These are phyloP conservation scores for Mycena alexandri DNA, from an alignment of 768 basidiomycete species.

Conservation along the genomic window DNA sequence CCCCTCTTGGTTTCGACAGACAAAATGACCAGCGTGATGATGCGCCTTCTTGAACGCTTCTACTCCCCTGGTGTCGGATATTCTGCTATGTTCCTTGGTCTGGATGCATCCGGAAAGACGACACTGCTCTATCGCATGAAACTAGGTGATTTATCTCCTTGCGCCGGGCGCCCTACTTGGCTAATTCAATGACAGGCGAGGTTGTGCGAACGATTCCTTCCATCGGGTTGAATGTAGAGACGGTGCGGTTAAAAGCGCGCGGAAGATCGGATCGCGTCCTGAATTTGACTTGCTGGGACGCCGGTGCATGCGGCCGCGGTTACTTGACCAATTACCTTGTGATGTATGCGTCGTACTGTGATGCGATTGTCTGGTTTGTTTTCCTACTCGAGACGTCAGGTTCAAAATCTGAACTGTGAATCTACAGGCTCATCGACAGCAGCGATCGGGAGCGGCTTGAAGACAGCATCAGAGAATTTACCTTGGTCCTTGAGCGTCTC, in stretches of 20 bases:
- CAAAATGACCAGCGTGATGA: constrained; percentile 37
- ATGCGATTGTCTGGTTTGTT: constrained; percentile 74
- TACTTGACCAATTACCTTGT: constrained; percentile 48
- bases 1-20: background rate
- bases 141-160: constrained; percentile 34
- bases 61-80: constrained; percentile 38
- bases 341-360: constrained; percentile 47
- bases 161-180: background rate
- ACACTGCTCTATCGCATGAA: constrained; percentile 62
- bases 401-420: background rate
- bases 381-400: too few species aligned
- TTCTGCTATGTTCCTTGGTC: constrained; percentile 49
- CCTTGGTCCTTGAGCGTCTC: constrained; percentile 49
- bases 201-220: constrained; percentile 58
- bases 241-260: constrained; percentile 50
- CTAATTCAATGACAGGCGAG: constrained; percentile 38
- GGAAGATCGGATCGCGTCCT: constrained; percentile 48
- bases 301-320: constrained; percentile 66
- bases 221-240: constrained; percentile 72
- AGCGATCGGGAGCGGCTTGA: constrained; percentile 61
- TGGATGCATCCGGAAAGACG: constrained; percentile 59
- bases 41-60: constrained; percentile 46
- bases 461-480: constrained; percentile 65
- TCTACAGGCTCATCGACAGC: constrained; percentile 52
- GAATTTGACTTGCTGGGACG: constrained; percentile 72